Percentiles rank a stretch among this genome's conserved stretches.
These are phyloP conservation scores for Trichoderma asperellum DNA, from an alignment of 2,329 filamentous ascomycete genomes.

Conservation along the genomic window DNA sequence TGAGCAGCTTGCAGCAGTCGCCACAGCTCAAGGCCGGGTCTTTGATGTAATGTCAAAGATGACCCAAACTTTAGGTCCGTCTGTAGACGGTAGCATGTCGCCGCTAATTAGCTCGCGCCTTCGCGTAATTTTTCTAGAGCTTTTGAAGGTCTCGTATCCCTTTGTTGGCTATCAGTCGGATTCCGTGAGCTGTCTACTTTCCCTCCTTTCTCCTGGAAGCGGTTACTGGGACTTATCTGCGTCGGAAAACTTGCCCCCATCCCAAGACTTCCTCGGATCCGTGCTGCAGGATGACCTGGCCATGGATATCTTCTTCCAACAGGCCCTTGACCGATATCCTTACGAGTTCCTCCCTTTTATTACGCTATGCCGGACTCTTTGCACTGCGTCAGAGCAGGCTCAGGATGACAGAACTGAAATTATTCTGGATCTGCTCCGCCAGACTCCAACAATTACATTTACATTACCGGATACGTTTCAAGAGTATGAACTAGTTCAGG, in stretches of 20 bases:
- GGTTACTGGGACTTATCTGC: conserved; percentile 58
- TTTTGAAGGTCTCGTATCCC: conserved; percentile 68
- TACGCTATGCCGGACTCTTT: conserved; percentile 69
- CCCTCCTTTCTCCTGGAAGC: conserved; percentile 61
- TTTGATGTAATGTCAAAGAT: conserved; percentile 59
- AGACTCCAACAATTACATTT: conserved; percentile 76
- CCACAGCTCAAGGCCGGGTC: conserved; percentile 55
- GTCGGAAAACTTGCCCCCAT: conserved; percentile 38
- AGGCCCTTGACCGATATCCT: conserved; percentile 78
- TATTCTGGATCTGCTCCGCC: conserved; percentile 67
- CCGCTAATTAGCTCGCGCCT: conserved; percentile 64
- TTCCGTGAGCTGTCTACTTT: conserved; percentile 67
- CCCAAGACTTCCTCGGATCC: conserved; percentile 42
- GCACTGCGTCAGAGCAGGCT: conserved; percentile 40
- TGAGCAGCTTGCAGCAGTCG: conserved; percentile 54
- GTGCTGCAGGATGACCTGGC: conserved; percentile 49
- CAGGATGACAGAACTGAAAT: conserved; percentile 49
- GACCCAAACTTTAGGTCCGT: conserved; percentile 52
- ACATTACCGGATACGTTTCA: conserved; percentile 72
- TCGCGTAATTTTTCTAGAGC: conserved; percentile 67
- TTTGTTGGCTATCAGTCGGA: conserved; percentile 74
- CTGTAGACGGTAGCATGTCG: conserved; percentile 53
- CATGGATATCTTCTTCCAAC: conserved; percentile 63
- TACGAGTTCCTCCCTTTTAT: conserved; percentile 83
- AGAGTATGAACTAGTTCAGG: conserved; percentile 75